These are phyloP conservation scores for Gossypium herbaceum DNA, from an alignment of 345 rosid species.

Conservation along the genomic window DNA sequence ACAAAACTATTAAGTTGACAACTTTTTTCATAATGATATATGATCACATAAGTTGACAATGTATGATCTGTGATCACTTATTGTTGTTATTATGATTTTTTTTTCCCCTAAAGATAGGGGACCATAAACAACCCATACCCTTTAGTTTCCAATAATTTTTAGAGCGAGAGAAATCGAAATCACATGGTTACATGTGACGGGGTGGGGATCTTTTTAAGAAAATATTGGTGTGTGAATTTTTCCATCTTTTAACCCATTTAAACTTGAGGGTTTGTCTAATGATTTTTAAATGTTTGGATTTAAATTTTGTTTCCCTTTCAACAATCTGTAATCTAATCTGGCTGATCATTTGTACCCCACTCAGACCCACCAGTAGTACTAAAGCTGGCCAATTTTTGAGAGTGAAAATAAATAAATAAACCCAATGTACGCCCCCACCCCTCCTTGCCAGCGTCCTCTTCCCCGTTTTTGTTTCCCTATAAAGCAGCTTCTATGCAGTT, in stretches of 20 bases:
- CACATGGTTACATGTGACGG: slow-evolving; percentile 48
- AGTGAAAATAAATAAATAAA: slow-evolving; percentile 18
- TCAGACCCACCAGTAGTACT: slow-evolving; percentile 30
- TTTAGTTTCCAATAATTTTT: slow-evolving; percentile 23
- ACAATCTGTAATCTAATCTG: slow-evolving; percentile 3
- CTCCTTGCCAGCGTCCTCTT: not conserved
- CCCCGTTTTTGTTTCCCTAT: slow-evolving; percentile 28
- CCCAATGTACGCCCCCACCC: slow-evolving; percentile 26
- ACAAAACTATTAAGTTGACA: too few species aligned
- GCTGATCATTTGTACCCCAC: slow-evolving; percentile 31
- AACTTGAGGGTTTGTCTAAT: too few species aligned
- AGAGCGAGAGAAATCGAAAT: slow-evolving; percentile 19
- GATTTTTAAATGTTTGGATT: not conserved
- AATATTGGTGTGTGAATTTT: slow-evolving; percentile 5
- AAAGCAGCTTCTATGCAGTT: slow-evolving; percentile 42
- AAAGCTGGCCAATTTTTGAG: slow-evolving; percentile 17
- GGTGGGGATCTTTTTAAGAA: slow-evolving; percentile 17
- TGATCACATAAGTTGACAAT: too few species aligned
- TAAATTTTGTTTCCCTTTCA: not conserved
- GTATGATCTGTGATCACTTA: too few species aligned
- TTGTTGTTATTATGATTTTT: too few species aligned
- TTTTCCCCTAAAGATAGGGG: slow-evolving; percentile 25
- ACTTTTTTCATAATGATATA: too few species aligned
- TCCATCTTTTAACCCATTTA: not conserved
- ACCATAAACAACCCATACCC: slow-evolving; percentile 52